These are phyloP conservation scores for Polyporus arcularius DNA, from an alignment of 768 basidiomycete species.

Conservation along the genomic window DNA sequence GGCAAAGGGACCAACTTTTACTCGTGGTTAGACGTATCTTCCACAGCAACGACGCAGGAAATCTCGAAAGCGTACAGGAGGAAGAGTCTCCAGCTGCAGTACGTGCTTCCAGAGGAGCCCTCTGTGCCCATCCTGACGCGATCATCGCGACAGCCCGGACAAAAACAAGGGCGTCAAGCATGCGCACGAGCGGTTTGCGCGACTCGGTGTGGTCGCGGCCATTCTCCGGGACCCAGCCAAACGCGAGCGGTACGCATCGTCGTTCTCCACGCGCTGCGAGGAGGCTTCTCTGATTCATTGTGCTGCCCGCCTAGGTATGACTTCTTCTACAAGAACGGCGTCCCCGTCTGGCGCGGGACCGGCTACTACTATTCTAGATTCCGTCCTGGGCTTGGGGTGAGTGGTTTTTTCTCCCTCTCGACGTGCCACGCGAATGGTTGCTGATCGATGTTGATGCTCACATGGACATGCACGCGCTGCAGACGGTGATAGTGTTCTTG, in stretches of 20 bases:
- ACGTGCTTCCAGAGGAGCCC: conserved; percentile 32
- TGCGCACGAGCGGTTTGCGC: conserved; percentile 88
- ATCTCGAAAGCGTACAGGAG: conserved; percentile 91
- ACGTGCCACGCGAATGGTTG: not conserved
- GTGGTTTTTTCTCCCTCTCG: conserved; percentile 22
- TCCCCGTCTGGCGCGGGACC: conserved; percentile 94
- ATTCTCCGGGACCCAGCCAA: conserved; percentile 79
- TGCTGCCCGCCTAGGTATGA: conserved; percentile 59
- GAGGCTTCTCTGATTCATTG: not conserved
- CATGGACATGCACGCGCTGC: not conserved
- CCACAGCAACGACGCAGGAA: conserved; percentile 71
- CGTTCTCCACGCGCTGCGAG: not conserved
- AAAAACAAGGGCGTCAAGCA: conserved; percentile 88
- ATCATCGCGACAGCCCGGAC: conserved; percentile 66
- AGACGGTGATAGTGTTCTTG: conserved; percentile 82
- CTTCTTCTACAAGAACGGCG: conserved; percentile 97
- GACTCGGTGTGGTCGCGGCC: conserved; percentile 80
- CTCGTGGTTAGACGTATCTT: conserved; percentile 83
- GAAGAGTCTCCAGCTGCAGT: conserved; percentile 91
- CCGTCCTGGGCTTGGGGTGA: conserved; percentile 85
- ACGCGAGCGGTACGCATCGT: conserved; percentile 64
- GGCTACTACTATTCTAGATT: conserved; percentile 97
- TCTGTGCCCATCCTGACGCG: not conserved
- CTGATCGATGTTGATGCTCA: not conserved
- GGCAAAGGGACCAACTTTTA: conserved; percentile 95